A percentile compares a stretch with the other conserved stretches of the same genome.
phyloP scores from a whole-genome alignment of 352 stramenopile genomes.

The Phytopythium chamaehyphon region DNA sequence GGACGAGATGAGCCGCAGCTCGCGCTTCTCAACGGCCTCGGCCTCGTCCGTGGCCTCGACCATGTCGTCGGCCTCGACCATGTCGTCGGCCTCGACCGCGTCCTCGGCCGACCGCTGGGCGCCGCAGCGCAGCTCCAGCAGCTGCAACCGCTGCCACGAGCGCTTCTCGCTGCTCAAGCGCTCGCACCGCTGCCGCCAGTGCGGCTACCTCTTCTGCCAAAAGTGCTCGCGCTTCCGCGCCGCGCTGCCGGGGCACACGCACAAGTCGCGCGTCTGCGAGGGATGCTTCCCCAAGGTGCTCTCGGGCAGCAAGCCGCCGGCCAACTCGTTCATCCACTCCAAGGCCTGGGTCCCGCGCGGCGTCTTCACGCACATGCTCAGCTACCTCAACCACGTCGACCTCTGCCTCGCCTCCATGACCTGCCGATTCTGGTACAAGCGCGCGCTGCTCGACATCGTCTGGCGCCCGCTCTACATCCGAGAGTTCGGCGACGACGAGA shows the following conservation, averaged over 20 bases:
- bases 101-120: constrained; percentile 57
- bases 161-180: constrained; percentile 81
- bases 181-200: constrained; percentile 75
- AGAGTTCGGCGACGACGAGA: constrained; percentile 81
- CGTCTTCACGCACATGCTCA: constrained; percentile 85
- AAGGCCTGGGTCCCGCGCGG: constrained; percentile 83
- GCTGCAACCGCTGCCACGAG: constrained; percentile 72
- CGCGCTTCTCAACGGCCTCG: constrained; percentile 56
- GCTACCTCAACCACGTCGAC: constrained; percentile 85
- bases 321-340: constrained; percentile 85
- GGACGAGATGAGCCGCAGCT: constrained; percentile 48
- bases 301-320: constrained; percentile 57
- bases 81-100: constrained; percentile 19
- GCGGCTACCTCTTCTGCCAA: constrained; percentile 78
- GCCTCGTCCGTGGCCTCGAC: constrained; percentile 30
- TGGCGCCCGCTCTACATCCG: constrained; percentile 84
- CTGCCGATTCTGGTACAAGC: constrained; percentile 85
- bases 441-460: constrained; percentile 77
- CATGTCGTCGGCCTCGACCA: constrained; percentile 31
- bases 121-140: constrained; percentile 63
- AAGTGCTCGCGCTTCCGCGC: constrained; percentile 81
- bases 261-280: constrained; percentile 84
- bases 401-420: constrained; percentile 82
- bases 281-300: constrained; percentile 84
- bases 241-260: constrained; percentile 69